Evolutionary conservation across 805 yeast genomes (phyloP), one percentile per base, ranked within the genome.

Genomic region (Sungouiozyma intestinalis): DNA sequence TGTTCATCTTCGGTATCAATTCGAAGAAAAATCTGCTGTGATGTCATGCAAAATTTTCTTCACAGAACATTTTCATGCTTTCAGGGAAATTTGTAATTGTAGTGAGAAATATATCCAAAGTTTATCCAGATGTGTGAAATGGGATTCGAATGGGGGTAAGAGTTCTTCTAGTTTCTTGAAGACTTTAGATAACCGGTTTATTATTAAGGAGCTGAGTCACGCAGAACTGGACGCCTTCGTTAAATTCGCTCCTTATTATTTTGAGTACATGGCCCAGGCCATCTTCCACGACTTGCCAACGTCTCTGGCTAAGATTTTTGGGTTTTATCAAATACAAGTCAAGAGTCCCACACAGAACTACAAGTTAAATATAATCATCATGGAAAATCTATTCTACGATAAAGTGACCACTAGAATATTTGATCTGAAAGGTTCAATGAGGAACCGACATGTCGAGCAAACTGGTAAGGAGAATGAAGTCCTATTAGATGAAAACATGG

Each of bases 71-170:
- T 92, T 92, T 65, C 97, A 90, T 57, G 97, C 97, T 0, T 79
- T 92, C 52, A 69, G 98, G 43, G 72, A 77, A 44, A 80, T 84
- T 24, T 90, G 97, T 67, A 87, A 85, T 1, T 76, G 79, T 43
- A 77, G 77, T 44, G 81, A 74, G 4, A 74, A 73, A 50, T 92
- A 81, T 50, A 77, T 92, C 34, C 95, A 87, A 58, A 87, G 97
- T 61, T 71, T 94, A 38, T 80, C 96, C 4, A 66, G 98, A 46
- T 92, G 99, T 64, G 77, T 87, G 13, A 85, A 87, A 55, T 94
- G 97, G 97, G 88, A 90, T 54, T 82, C 95, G 0, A 76, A 80
- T 20, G 99, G 99, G 33, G 99, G 99, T 32, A 92, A 92, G 57
- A 85, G 95, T 59, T 97, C 97, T 0, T 86, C 96, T 2, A 85